Base-by-base conservation (phyloP, 2,329 filamentous ascomycete genomes). In the Pseudocercospora eumusae region DNA sequence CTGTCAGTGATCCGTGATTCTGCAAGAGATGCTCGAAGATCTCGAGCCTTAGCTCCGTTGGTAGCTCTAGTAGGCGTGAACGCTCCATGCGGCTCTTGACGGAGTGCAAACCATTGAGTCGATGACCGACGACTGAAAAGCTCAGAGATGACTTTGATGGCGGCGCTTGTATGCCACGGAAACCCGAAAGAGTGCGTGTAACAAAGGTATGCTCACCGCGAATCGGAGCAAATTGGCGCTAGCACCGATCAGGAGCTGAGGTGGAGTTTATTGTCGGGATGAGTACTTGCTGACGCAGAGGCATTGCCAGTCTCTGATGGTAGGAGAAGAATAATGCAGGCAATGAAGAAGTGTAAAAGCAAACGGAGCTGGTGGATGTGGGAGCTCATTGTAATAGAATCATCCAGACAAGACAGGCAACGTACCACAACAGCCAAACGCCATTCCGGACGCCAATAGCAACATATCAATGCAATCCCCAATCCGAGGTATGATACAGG, bases 1-100 rank as follows among this genome's bases (percentile, higher is more conserved):
- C 56, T 47, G 59, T 44, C 33, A 52, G 45, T 25, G 56, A 53
- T 33, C 36, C 56, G 11, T 45, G 28, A 21, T 44, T n/a, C 50
- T 31, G n/a, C 10, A 62, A 50, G 23, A 58, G 55, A 40, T 56
- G 47, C 49, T 67, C 63, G 13, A 61, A 60, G 31, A 67, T 67
- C 21, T 62, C 47, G 9, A 65, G 59, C 7, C 64, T 60, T 18
- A 66, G 44, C 54, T 66, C 64, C n/a, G 49, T 61, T 11, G 64
- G 64, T 2, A 66, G 60, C 15, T 49, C n/a, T 11, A 66, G 60
- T 8, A 66, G 44, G 18, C 47, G 21, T 25, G 58, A 64, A n/a
- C 49, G 28, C 4, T 21, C 53, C 53, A 56, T 56, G 28, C 53
- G 23, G 21, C 21, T 52, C 10, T 47, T 18, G 44, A 47, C 18